phyloP scores from a whole-genome alignment of 2,329 filamentous ascomycete species.

The Cordyceps fumosorosea region DNA sequence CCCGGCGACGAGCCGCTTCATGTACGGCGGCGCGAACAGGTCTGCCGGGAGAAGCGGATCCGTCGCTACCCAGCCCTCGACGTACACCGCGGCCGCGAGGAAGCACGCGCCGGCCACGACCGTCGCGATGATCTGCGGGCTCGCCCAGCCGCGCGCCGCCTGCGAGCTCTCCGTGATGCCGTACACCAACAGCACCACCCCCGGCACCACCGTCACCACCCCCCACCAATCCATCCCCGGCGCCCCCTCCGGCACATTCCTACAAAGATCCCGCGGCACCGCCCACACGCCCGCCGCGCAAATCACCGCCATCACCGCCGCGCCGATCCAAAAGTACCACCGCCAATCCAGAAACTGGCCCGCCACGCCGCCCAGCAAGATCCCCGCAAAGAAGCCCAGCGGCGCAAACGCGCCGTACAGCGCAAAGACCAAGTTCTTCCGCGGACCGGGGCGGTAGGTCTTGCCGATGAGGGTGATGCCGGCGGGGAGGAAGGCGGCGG shows the following conservation, averaged over 20 bases:
- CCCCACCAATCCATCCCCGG: conserved; percentile 51
- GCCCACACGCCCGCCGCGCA: conserved; percentile 29
- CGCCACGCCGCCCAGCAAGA: conserved; percentile 57
- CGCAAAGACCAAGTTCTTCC: conserved; percentile 59
- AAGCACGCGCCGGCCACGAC: conserved; percentile 50
- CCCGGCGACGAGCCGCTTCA: conserved; percentile 49
- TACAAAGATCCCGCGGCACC: not conserved
- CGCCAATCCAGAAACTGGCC: conserved; percentile 54
- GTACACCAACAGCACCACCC: conserved; percentile 60
- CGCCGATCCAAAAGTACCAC: conserved; percentile 64
- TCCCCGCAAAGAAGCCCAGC: conserved; percentile 53
- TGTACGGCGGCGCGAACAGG: conserved; percentile 55
- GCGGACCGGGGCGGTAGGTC: conserved; percentile 58
- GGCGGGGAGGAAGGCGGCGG: conserved; percentile 61
- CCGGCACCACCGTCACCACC: conserved; percentile 44
- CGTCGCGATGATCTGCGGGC: conserved; percentile 56
- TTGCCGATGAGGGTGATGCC: conserved; percentile 60
- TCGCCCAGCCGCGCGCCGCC: conserved; percentile 54
- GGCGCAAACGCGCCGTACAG: conserved; percentile 51
- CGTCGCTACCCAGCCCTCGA: conserved; percentile 58
- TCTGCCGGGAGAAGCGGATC: conserved; percentile 57
- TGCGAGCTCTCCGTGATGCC: conserved; percentile 61
- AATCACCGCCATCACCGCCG: conserved; percentile 24
- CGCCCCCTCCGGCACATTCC: not conserved
- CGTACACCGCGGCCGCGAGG: conserved; percentile 49